phyloP scores from a whole-genome alignment of 1,284 basidiomycete genomes.

The Anthracocystis panici-leucophaei region DNA sequence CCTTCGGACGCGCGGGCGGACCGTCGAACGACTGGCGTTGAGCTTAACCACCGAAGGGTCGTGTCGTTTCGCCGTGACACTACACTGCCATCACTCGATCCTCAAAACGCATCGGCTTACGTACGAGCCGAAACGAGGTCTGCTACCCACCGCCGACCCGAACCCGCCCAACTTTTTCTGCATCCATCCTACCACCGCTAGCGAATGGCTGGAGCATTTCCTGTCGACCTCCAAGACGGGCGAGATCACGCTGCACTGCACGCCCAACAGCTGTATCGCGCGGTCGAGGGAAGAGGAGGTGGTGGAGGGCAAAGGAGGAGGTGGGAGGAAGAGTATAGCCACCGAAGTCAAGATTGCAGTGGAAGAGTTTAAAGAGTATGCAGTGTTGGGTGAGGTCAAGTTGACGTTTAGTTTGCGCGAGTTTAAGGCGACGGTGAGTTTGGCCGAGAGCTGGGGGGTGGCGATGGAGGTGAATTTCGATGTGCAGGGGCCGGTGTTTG shows the following conservation, averaged over 20 bases:
- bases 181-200: constrained; percentile 41
- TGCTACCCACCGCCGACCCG: constrained; percentile 49
- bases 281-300: constrained; percentile 38
- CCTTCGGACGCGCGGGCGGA: constrained; percentile 43
- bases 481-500: constrained; percentile 58
- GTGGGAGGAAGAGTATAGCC: constrained; percentile 36
- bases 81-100: constrained; percentile 53
- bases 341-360: constrained; percentile 52
- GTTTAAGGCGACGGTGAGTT: constrained; percentile 53
- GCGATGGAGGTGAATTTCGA: constrained; percentile 47
- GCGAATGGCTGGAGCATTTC: constrained; percentile 61
- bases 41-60: constrained; percentile 16
- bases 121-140: constrained; percentile 51
- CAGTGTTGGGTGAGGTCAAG: constrained; percentile 26
- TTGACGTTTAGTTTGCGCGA: constrained; percentile 56
- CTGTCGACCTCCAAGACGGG: constrained; percentile 41
- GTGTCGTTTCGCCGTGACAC: constrained; percentile 40
- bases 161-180: constrained; percentile 45
- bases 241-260: constrained; percentile 51
- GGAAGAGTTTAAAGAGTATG: constrained; percentile 47
- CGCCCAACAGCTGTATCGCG: constrained; percentile 33
- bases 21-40: constrained; percentile 48
- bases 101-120: constrained; percentile 58
- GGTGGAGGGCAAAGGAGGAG: constrained; percentile 5
- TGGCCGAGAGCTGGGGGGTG: constrained; percentile 40